phyloP scores from a whole-genome alignment of 371 early-diverging fungal species.

The Coemansia sp. region DNA sequence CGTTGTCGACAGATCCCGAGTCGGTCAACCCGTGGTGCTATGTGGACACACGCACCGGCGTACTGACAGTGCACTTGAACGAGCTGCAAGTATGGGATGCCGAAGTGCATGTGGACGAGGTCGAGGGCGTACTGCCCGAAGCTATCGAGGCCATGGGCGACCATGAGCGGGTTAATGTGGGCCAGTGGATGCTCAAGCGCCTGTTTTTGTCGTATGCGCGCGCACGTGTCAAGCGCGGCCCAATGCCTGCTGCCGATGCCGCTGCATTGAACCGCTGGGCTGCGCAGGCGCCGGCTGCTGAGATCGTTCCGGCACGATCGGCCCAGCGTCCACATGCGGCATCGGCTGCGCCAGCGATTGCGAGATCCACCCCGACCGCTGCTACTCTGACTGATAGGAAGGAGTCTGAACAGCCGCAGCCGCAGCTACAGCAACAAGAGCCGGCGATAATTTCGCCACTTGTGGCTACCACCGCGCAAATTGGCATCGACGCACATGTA shows the following conservation, averaged over 20 bases:
- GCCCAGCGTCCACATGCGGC: not conserved
- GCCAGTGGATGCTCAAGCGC: slow-evolving; percentile 52
- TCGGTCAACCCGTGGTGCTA: slow-evolving; percentile 89
- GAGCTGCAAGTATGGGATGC: slow-evolving; percentile 55
- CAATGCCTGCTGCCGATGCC: slow-evolving; percentile 26
- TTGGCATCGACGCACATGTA: slow-evolving; percentile 10
- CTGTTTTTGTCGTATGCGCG: slow-evolving; percentile 45
- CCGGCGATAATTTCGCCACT: slow-evolving; percentile 24
- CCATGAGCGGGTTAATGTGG: slow-evolving; percentile 52
- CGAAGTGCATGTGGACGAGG: slow-evolving; percentile 52
- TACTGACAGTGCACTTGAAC: slow-evolving; percentile 82
- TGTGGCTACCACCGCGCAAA: slow-evolving; percentile 8
- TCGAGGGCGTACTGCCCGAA: slow-evolving; percentile 29
- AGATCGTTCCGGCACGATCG: slow-evolving; percentile 25
- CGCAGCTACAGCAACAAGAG: not conserved
- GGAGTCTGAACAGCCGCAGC: no score
- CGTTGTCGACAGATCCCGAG: slow-evolving; percentile 56
- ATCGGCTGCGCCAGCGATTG: not conserved
- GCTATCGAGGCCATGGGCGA: slow-evolving; percentile 47
- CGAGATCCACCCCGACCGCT: not conserved
- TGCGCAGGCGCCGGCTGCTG: slow-evolving; percentile 34
- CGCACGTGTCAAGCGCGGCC: slow-evolving; percentile 32
- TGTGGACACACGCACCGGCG: slow-evolving; percentile 86
- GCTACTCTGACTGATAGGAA: no score
- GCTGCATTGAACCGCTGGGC: slow-evolving; percentile 37